A percentile compares a stretch with the other conserved stretches of the same genome.
phyloP scores from a whole-genome alignment of 2,329 filamentous ascomycete species.

The Cordyceps fumosorosea region DNA sequence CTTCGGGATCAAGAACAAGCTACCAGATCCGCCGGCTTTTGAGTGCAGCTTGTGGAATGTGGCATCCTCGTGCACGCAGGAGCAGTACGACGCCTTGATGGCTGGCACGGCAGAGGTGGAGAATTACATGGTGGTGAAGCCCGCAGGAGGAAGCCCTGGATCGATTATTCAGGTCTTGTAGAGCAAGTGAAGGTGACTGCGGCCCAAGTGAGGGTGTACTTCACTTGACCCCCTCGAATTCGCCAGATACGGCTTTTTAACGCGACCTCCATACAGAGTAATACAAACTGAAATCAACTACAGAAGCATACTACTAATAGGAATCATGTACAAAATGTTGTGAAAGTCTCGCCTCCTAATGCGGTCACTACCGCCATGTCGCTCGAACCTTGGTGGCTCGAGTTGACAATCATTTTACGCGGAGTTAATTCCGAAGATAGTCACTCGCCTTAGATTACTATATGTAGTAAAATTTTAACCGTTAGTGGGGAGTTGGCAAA shows the following conservation, averaged over 20 bases:
- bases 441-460: not conserved
- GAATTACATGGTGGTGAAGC: conserved; percentile 15
- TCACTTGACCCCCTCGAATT: not conserved
- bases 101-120: conserved; percentile 17
- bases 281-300: not conserved
- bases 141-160: conserved; percentile 6
- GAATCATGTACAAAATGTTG: too few species aligned
- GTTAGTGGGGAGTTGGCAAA: not conserved
- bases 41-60: conserved; percentile 53
- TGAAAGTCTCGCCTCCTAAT: too few species aligned
- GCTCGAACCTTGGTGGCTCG: not conserved
- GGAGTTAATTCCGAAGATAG: not conserved
- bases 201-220: not conserved
- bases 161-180: not conserved
- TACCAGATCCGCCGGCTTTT: conserved; percentile 36
- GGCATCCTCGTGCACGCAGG: conserved; percentile 33
- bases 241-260: too few species aligned
- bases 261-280: not conserved
- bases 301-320: not conserved
- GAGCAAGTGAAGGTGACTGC: not conserved
- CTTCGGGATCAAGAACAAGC: conserved; percentile 44
- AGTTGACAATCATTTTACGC: too few species aligned
- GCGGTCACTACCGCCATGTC: too few species aligned
- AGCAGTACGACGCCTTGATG: conserved; percentile 18
- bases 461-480: not conserved